A percentile compares a stretch with the other conserved stretches of the same genome.
phyloP scores from a whole-genome alignment of 805 yeast genomes.

The Lachancea thermotolerans region DNA sequence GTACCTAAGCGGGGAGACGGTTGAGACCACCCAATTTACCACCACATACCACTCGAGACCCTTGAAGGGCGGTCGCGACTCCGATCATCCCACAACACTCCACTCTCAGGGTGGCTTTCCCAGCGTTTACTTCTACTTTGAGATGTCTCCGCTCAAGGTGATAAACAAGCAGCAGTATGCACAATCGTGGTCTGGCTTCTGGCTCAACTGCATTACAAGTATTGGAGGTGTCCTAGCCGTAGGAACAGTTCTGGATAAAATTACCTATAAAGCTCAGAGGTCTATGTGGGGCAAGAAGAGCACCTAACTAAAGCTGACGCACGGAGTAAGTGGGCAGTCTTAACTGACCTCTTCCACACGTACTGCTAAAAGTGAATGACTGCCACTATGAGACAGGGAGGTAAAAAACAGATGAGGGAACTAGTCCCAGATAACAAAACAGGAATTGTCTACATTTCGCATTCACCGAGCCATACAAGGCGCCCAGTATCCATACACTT shows the following conservation, averaged over 20 bases:
- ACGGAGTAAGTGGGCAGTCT: background rate
- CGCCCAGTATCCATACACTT: too few species aligned
- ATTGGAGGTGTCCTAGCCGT: slow-evolving; percentile 92
- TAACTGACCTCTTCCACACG: background rate
- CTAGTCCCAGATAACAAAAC: too few species aligned
- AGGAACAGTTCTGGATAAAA: slow-evolving; percentile 80
- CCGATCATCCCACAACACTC: slow-evolving; percentile 80
- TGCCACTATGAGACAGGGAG: too few species aligned
- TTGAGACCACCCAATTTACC: slow-evolving; percentile 74
- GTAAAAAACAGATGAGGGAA: too few species aligned
- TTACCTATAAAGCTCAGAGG: slow-evolving; percentile 83
- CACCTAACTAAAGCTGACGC: slow-evolving; percentile 5
- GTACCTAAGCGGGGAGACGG: slow-evolving; percentile 43
- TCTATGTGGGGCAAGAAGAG: slow-evolving; percentile 39
- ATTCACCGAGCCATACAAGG: too few species aligned
- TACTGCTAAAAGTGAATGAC: too few species aligned
- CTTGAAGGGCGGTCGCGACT: slow-evolving; percentile 77
- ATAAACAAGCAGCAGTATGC: slow-evolving; percentile 66
- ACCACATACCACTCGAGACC: slow-evolving; percentile 87
- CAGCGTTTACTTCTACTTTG: slow-evolving; percentile 80
- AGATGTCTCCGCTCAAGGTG: slow-evolving; percentile 87
- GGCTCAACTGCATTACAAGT: slow-evolving; percentile 77
- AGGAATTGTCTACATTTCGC: too few species aligned
- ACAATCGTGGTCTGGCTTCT: slow-evolving; percentile 75
- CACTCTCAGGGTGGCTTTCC: slow-evolving; percentile 87